Evolutionary conservation across 2,329 filamentous ascomycete genomes (phyloP).

Genomic region (Nemania sp.): DNA sequence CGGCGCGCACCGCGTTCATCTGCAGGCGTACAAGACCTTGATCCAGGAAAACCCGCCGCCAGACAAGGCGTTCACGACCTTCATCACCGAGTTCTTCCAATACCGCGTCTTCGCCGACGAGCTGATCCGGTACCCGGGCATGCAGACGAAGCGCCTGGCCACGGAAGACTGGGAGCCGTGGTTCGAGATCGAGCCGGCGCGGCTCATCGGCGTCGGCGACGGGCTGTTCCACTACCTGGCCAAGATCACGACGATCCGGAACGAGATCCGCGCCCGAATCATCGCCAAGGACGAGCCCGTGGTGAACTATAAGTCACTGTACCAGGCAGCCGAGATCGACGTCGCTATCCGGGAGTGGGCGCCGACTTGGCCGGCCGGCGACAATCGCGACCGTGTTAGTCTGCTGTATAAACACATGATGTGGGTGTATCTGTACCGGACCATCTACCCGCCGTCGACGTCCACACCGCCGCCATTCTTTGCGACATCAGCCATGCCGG

Average conservation of each 20-base stretch:
- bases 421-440: conserved; percentile 66
- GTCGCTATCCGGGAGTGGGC: conserved; percentile 74
- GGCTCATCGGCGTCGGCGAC: conserved; percentile 80
- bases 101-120: conserved; percentile 75
- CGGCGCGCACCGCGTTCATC: conserved; percentile 78
- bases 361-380: conserved; percentile 61
- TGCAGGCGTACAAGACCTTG: conserved; percentile 73
- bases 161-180: conserved; percentile 49
- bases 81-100: conserved; percentile 78
- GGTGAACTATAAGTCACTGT: conserved; percentile 73
- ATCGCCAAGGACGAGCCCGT: conserved; percentile 63
- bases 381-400: conserved; percentile 59
- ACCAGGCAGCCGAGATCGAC: conserved; percentile 75
- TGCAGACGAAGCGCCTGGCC: conserved; percentile 43
- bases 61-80: conserved; percentile 66
- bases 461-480: conserved; percentile 27
- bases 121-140: conserved; percentile 54
- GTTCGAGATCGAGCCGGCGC: conserved; percentile 50
- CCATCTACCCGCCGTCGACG: conserved; percentile 58
- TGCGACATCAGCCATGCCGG: conserved; percentile 21
- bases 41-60: conserved; percentile 64
- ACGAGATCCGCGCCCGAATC: conserved; percentile 72
- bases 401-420: conserved; percentile 67
- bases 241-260: conserved; percentile 76
- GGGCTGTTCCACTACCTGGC: conserved; percentile 79